These are phyloP conservation scores for Elaeagnus macrophylla DNA, from an alignment of 306 rosid genomes.

Conservation along the genomic window DNA sequence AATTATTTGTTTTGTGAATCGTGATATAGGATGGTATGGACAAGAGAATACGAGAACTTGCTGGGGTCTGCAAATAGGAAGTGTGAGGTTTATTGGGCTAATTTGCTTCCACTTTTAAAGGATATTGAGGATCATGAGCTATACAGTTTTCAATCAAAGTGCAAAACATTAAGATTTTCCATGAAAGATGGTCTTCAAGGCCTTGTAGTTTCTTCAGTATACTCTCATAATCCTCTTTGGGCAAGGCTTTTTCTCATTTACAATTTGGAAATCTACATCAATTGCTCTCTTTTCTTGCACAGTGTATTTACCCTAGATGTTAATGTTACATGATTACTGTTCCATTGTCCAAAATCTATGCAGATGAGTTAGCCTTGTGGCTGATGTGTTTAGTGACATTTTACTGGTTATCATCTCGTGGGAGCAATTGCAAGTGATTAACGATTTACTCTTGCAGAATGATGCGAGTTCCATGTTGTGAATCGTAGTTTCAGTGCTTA, in stretches of 20 bases:
- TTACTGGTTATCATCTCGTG: neutral
- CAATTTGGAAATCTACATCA: conserved; percentile 2
- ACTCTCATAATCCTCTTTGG: conserved; percentile 11
- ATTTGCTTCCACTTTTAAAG: conserved; percentile 85
- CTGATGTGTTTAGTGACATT: neutral
- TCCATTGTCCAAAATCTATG: neutral
- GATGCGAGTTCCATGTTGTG: neutral
- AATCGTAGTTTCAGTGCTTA: conserved; percentile 4
- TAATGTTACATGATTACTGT: neutral
- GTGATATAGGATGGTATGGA: conserved; percentile 80
- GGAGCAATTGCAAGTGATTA: neutral
- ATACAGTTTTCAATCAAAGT: conserved; percentile 82
- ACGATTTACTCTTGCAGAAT: neutral
- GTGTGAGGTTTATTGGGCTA: conserved; percentile 90
- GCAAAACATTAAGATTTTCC: conserved; percentile 86
- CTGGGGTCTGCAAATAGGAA: conserved; percentile 68
- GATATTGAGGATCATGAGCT: conserved; percentile 94
- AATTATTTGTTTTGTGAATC: conserved; percentile 7
- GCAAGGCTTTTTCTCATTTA: conserved; percentile 10
- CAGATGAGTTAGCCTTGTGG: conserved; percentile 9
- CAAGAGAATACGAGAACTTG: conserved; percentile 60
- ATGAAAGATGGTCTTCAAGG: conserved; percentile 74
- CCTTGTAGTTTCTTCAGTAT: conserved; percentile 13
- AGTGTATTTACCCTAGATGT: neutral
- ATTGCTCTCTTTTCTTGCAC: neutral